Evolutionary conservation across 164 flowering plant genomes (phyloP).

Genomic region (Annona cherimola): DNA sequence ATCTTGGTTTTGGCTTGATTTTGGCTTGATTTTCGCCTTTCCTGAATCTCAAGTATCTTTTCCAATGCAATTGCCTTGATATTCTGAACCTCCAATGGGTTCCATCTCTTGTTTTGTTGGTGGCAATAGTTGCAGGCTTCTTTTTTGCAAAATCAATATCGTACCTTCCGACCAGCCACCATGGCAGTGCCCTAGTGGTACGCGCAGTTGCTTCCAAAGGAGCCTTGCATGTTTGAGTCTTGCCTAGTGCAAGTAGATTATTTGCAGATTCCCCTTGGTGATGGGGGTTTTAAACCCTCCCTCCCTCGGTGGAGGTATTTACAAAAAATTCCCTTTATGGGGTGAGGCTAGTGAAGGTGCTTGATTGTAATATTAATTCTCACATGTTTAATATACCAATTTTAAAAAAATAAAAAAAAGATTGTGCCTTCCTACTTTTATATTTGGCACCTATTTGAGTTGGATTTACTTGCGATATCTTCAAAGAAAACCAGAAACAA

Average conservation of each 20-base stretch:
- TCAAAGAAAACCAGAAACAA: conserved; percentile 78
- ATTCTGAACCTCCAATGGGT: conserved; percentile 54
- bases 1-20: not conserved
- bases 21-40: not conserved
- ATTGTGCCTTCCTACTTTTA: conserved; percentile 35
- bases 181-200: too few relatives aligned
- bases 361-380: too few relatives aligned
- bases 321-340: too few relatives aligned
- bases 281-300: too few relatives aligned
- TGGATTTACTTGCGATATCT: conserved; percentile 91
- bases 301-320: too few relatives aligned
- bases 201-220: too few relatives aligned
- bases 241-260: too few relatives aligned
- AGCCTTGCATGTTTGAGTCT: too few relatives aligned
- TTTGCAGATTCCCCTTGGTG: too few relatives aligned
- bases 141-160: conserved; percentile 46
- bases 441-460: conserved; percentile 81
- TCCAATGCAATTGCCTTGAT: not conserved
- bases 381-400: too few relatives aligned
- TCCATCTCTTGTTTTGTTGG: conserved; percentile 62
- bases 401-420: too few relatives aligned
- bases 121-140: conserved; percentile 54
- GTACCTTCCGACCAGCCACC: conserved; percentile 29
- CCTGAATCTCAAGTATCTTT: not conserved
- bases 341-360: too few relatives aligned